A percentile compares a stretch with the other conserved stretches of the same genome.
Evolutionary conservation across 495 filamentous ascomycete genomes (phyloP).

Genomic region (Aspergillus panamensis): DNA sequence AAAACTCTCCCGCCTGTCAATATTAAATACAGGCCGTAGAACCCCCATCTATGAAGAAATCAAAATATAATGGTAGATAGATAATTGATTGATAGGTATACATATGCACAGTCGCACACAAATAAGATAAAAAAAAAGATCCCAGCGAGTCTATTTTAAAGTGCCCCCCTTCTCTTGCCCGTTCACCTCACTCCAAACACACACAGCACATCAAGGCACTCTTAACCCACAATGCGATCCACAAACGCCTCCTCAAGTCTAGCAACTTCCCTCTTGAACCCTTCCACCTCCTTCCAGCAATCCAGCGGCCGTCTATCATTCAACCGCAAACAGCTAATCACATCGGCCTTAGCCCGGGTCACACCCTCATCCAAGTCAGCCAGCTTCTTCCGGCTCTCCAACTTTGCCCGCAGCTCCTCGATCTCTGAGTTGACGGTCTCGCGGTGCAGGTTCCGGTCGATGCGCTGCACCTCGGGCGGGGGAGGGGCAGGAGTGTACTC

Average conservation of each 20-base stretch:
- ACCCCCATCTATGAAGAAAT: too few relatives aligned
- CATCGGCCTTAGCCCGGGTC: conserved; percentile 67
- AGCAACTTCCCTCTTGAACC: conserved; percentile 82
- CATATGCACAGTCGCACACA: conserved; percentile 2
- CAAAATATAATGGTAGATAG: neutral
- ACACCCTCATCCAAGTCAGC: conserved; percentile 61
- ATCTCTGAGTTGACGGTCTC: conserved; percentile 63
- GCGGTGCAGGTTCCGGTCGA: conserved; percentile 47
- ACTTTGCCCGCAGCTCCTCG: conserved; percentile 65
- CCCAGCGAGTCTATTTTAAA: conserved; percentile 20
- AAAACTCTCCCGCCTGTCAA: too few relatives aligned
- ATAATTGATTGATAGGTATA: conserved; percentile 17
- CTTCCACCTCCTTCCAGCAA: conserved; percentile 93
- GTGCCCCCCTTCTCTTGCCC: conserved; percentile 4
- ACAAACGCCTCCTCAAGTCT: conserved; percentile 83
- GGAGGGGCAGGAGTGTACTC: conserved; percentile 34
- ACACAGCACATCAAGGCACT: conserved; percentile 2
- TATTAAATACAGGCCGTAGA: too few relatives aligned
- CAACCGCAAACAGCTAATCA: conserved; percentile 76
- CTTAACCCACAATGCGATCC: conserved; percentile 67
- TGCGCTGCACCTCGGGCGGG: conserved; percentile 22
- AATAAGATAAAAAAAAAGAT: conserved; percentile 16
- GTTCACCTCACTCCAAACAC: neutral
- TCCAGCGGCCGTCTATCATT: conserved; percentile 89
- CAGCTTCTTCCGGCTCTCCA: conserved; percentile 72